These are phyloP conservation scores for Fusarium zealandicum DNA, from an alignment of 2,329 filamentous ascomycete genomes.

Conservation along the genomic window DNA sequence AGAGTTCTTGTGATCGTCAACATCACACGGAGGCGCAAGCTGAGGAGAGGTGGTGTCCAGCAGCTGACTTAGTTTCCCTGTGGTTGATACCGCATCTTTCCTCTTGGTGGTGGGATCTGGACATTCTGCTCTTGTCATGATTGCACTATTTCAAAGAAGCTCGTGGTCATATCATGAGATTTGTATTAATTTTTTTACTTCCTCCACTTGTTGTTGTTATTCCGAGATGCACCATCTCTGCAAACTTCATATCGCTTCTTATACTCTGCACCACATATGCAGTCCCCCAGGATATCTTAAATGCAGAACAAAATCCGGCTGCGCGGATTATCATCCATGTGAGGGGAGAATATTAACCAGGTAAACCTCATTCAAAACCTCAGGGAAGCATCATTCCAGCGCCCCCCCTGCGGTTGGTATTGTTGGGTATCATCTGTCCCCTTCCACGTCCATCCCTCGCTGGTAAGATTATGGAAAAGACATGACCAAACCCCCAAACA, in stretches of 20 bases:
- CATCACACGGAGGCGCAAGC: not conserved
- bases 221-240: not conserved
- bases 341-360: not conserved
- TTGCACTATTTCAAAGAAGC: not conserved
- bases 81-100: too few species aligned
- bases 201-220: not conserved
- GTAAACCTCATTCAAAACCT: not conserved
- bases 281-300: constrained; percentile 11
- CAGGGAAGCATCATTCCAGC: not conserved
- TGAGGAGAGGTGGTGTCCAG: not conserved
- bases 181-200: constrained; percentile 15
- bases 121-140: too few species aligned
- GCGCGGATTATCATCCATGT: not conserved
- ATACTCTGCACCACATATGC: not conserved
- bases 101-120: too few species aligned
- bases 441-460: not conserved
- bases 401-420: not conserved
- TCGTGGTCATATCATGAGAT: not conserved
- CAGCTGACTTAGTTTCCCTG: not conserved
- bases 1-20: not conserved
- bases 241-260: not conserved
- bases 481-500: constrained; percentile 1
- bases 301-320: not conserved
- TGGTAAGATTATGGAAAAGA: not conserved
- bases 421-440: not conserved